Base-by-base conservation (phyloP, 805 yeast genomes). In the Myxozyma neglecta region DNA sequence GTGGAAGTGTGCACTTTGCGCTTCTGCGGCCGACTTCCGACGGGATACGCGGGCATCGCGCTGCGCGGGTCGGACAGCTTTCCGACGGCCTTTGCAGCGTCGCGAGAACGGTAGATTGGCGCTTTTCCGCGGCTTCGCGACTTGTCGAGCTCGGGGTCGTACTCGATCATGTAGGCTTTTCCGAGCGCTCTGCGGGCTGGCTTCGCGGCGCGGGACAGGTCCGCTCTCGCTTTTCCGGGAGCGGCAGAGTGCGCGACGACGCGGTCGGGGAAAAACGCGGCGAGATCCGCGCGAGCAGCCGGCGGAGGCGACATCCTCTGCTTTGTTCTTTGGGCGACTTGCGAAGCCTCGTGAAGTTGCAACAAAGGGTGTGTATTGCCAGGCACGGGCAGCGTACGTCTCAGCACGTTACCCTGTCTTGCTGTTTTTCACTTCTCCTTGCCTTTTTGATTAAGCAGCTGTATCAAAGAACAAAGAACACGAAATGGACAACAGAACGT, bases 91-190 rank as follows among this genome's bases (percentile, higher is more conserved):
- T 51, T 39, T 8, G 65, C 58, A 11, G 59, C 36, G 6, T 76
- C 76, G 39, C 69, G 57, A 53, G 75, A 75, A 36, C 80, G 76
- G 43, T 74, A 72, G 10, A 75, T 70, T 2, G 74, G 71, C 24
- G 70, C 60, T 34, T 73, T 71, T 1, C 82, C 82, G 46, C 75
- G 73, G 2, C 76, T 68, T 46, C 75, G 74, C 39, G 80, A 77
- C 65, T 81, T 83, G 59, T 77, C 77, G 5, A 79, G 61, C 29
- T 79, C 82, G 1, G 84, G 83, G 67, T 85, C 89, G 67, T 82
- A 83, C 1, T 76, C 64, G 0, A 84, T 82, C 62, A 74, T 79
- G 68, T 76, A 80, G 56, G 75, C 74, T 56, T 76, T 78, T 40
- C 68, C 69, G 18, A 53, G 54, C 54, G 50, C 39, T 36, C 46